Base-by-base conservation (phyloP, 2,329 filamentous ascomycete genomes). In the Sporothrix luriei region DNA sequence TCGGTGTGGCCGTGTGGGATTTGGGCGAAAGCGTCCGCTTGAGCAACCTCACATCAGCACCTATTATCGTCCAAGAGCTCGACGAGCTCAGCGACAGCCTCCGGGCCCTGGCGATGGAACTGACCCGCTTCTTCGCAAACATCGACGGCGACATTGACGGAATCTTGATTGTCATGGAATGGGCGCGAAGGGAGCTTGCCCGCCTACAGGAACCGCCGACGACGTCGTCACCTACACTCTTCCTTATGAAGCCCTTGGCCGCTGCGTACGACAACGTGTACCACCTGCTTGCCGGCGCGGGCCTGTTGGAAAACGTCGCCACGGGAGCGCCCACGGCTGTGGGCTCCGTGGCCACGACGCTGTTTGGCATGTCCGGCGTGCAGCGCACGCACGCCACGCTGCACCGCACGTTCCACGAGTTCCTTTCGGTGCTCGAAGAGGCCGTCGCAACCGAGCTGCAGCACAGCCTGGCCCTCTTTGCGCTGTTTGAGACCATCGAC, bases 151-250 rank as follows among this genome's bases (percentile, higher is more conserved):
- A 97, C 76, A 91, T 98, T 75, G 94, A 97, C 77, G 90, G 91
- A 71, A 97, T 97, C 74, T 85, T 98, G 48, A 90, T 95, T 71
- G 93, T 96, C 66, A 97, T 98, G 93, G 93, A 97, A 77, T 97
- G 94, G 94, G 92, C 93, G 16, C 91, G 91, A 76, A 89, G 93
- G 73, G 93, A 97, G 78, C 87, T 98, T 16, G 84, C 88, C 71
- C 88, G 89, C 59, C 82, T 95, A 69, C 86, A 88, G 72, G 83
- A 84, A 26, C 81, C 85, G 24, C 87, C 88, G 7, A 84, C 86
- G 4, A 61, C 71, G 16, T 49, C 66, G 0, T 66, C 66, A 14
- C 13, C 55, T 0, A 40, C 67, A 6, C 29, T 48, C 0, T 40
- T 64, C 10, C 29, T 68, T 16, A 24, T 55, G 64, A 55, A 52